phyloP scores from a whole-genome alignment of 225 moss, liverwort and hornwort species.

The Antitrichia curtipendula region DNA sequence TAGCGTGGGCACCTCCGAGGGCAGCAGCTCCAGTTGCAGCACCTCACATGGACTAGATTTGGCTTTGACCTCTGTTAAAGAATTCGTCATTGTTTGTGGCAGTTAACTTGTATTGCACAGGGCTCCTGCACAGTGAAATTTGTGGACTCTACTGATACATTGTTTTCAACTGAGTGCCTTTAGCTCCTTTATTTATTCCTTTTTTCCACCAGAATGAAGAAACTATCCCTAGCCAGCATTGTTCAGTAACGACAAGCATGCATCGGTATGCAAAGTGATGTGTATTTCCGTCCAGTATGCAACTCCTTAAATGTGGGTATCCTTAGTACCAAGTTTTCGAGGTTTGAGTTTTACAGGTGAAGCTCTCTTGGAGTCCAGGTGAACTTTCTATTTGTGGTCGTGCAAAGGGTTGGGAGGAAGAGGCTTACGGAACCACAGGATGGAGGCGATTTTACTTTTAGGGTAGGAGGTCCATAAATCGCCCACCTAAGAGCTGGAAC shows the following conservation, averaged over 20 bases:
- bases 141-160: background rate
- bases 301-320: background rate
- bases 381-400: background rate
- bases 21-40: constrained; percentile 28
- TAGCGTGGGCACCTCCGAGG: constrained; percentile 17
- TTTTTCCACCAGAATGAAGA: background rate
- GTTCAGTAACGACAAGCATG: background rate
- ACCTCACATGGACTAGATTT: constrained; percentile 28
- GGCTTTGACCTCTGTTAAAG: background rate
- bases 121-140: background rate
- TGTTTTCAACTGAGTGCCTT: background rate
- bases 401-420: background rate
- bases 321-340: background rate
- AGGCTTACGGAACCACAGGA: background rate
- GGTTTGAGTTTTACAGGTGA: background rate
- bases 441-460: background rate
- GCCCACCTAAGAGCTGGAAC: too few species aligned
- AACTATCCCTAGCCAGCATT: background rate
- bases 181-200: background rate
- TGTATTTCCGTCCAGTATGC: background rate
- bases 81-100: constrained; percentile 8
- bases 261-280: background rate
- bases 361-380: background rate
- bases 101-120: background rate
- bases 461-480: too few species aligned